Base-by-base conservation (phyloP, 1,139 yeast species). In the Yamadazyma taylorii region DNA sequence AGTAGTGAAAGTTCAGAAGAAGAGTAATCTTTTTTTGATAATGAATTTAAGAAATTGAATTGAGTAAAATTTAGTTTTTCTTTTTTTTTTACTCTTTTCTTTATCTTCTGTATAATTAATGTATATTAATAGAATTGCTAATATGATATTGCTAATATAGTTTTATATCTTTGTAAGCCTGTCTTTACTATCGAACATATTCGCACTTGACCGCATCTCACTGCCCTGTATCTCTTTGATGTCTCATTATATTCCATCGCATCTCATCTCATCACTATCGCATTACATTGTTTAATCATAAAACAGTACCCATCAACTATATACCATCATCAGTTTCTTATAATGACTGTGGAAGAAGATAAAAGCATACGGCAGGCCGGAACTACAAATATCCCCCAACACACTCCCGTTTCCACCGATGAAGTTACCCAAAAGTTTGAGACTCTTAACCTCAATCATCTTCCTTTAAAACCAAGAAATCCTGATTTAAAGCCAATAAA, bases 1-100 rank as follows among this genome's bases (percentile, higher is more conserved):
- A 64, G 71, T 33, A 78, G 79, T 37, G 79, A 73, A 56, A 75
- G 81, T 54, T 78, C 83, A n/a, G 85, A 79, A 61, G 85, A 79
- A 59, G 86, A 80, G 56, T 79, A 58, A 42, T 10, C 28, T 21
- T 15, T 13, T 8, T 6, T 8, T 19, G 24, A 30, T 19, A 3
- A 19, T 5, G 4, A 5, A 30, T 12, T n/a, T 5, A 24, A 24
- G 26, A 24, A 24, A 19, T 5, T 19, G 21, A 19, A 19, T 19
- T 5, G 8, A 8, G 21, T 5, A n/a, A n/a, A n/a, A n/a, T n/a
- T n/a, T n/a, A n/a, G n/a, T n/a, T n/a, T n/a, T n/a, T n/a, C n/a
- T n/a, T n/a, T n/a, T n/a, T n/a, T 19, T 19, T 19, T 19, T 19
- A 19, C 21, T 19, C 21, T 8, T 6, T 16, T 16, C n/a, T 17